Evolutionary conservation across 345 rosid species (phyloP), one percentile per base, ranked within the genome.

Genomic region (Moricandia arvensis): DNA sequence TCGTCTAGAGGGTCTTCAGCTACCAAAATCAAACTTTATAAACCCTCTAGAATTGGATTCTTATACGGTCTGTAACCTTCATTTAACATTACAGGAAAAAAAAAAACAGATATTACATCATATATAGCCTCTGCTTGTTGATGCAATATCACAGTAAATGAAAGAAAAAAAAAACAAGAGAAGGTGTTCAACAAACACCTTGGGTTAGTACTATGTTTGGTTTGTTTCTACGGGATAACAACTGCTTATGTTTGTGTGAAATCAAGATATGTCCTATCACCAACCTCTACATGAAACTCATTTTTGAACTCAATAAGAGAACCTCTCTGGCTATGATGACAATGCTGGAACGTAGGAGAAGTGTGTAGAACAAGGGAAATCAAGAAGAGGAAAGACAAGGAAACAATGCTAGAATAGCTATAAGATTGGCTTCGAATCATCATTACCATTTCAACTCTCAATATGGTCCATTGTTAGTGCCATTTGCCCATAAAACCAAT

Each of bases 61-160:
- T 75, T 83, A 61, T 83, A 88, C 27, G 91, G 88, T 53, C 73
- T 81, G 80, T 88, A 93, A 21, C 91, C 93, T 87, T 93, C 97
- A 73, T 86, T 21, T 21, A 21, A 1, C 2, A 21, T 21, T 21
- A 21, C 9, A 41, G n/a, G 5, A 41, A 65, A 81, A 79, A 83
- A 94, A n/a, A n/a, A n/a, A n/a, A n/a, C 86, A 33, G 49, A 78
- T 75, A 91, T 63, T 53, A 89, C 54, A 57, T 75, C 66, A 66
- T 84, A 80, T 37, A 91, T 83, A 57, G 13, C 78, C 69, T 87
- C 88, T 16, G 85, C 85, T 65, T 87, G 86, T 13, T 89, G 89
- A 84, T 90, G 99, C 83, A 81, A 61, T 82, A 83, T 85, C 68
- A 41, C 15, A 11, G 6, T 41, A 41, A 7, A 43, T 13, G 51